A percentile compares a stretch with the other conserved stretches of the same genome.
phyloP scores from a whole-genome alignment of 2,329 filamentous ascomycete species.

The Lasiodiplodia sp. region DNA sequence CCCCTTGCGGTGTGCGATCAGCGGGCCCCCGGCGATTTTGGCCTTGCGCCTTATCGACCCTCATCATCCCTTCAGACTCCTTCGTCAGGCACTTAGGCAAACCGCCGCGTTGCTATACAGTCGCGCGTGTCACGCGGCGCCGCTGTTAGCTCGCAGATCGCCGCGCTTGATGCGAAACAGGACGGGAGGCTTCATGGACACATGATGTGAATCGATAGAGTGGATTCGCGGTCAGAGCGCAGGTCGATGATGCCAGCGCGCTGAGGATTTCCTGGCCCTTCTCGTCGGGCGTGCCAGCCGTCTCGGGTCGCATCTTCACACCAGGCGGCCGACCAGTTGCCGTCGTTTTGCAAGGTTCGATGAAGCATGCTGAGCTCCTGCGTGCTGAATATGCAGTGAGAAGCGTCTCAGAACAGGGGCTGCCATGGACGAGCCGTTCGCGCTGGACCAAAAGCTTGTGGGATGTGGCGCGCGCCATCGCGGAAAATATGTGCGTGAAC shows the following conservation, averaged over 20 bases:
- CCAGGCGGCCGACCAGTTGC: neutral
- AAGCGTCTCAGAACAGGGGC: slow-evolving; percentile 20
- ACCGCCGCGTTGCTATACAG: neutral
- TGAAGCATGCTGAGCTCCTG: neutral
- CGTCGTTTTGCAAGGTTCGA: neutral
- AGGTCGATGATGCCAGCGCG: neutral
- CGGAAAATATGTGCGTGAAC: neutral
- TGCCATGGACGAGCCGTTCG: neutral
- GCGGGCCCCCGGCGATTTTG: slow-evolving; percentile 16
- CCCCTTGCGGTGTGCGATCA: slow-evolving; percentile 24
- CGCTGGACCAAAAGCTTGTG: slow-evolving; percentile 19
- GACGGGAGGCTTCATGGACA: slow-evolving; percentile 3
- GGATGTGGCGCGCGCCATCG: slow-evolving; percentile 1
- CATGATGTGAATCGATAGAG: slow-evolving; percentile 18
- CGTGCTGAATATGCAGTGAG: slow-evolving; percentile 6
- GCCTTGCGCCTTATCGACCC: slow-evolving; percentile 4
- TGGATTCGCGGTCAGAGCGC: slow-evolving; percentile 11
- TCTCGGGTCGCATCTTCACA: neutral
- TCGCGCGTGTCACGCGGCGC: neutral
- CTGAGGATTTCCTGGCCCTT: slow-evolving; percentile 5
- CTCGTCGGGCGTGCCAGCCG: neutral
- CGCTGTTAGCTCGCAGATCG: neutral
- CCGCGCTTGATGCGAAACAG: neutral
- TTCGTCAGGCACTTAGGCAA: neutral
- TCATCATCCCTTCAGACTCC: neutral